Conservation (phyloP, 345 rosid species). For the Ricinus communis region DNA sequence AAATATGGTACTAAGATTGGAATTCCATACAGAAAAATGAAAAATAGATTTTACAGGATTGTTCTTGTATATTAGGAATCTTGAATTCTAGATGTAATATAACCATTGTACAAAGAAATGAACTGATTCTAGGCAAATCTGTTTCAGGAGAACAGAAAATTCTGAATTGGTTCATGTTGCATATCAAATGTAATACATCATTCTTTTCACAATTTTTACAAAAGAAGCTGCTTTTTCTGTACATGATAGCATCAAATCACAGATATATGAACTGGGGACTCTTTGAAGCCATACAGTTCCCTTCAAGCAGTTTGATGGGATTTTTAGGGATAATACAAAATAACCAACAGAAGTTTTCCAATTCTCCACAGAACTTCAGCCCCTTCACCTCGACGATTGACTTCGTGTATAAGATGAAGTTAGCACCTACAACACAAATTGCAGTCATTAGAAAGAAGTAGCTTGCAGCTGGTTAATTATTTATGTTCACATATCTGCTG, state of each 20-base stretch:
- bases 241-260: neutral
- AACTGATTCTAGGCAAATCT: neutral
- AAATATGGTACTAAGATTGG: slow-evolving; percentile 4
- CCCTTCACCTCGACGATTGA: slow-evolving; percentile 67
- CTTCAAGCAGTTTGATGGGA: too few relatives aligned
- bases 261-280: too few relatives aligned
- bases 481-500: neutral
- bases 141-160: neutral
- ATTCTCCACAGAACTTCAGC: slow-evolving; percentile 18
- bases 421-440: slow-evolving; percentile 53
- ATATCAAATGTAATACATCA: neutral
- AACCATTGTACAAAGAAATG: neutral
- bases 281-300: too few relatives aligned
- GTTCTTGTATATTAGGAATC: neutral
- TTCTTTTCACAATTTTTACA: neutral
- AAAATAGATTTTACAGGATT: slow-evolving; percentile 2
- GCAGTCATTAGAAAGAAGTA: neutral
- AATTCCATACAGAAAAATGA: neutral
- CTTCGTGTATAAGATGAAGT: slow-evolving; percentile 79
- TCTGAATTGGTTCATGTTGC: slow-evolving; percentile 1
- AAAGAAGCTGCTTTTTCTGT: neutral
- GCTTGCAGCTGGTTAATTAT: neutral
- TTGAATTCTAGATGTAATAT: slow-evolving; percentile 1
- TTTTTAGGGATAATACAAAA: too few relatives aligned
- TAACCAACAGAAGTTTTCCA: too few relatives aligned